Conservation (phyloP, 495 filamentous ascomycete species). For the Elasticomyces elasticus region DNA sequence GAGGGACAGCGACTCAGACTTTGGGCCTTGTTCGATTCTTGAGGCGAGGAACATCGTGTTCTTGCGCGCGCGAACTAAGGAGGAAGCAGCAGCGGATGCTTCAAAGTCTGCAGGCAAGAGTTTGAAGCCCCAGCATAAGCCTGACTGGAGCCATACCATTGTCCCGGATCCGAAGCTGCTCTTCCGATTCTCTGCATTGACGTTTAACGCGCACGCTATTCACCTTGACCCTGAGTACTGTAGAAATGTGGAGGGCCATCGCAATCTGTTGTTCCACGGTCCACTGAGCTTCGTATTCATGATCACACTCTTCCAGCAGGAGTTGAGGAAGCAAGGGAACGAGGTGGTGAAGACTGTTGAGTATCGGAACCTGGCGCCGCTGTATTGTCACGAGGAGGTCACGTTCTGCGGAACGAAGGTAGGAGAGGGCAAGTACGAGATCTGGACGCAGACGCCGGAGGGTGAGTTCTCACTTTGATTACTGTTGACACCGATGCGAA, state of each 20-base stretch:
- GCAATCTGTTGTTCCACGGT: conserved; percentile 70
- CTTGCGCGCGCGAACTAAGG: conserved; percentile 38
- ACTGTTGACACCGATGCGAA: background rate
- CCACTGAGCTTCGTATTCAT: conserved; percentile 71
- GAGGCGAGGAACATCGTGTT: conserved; percentile 54
- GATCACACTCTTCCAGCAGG: conserved; percentile 48
- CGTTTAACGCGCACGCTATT: conserved; percentile 77
- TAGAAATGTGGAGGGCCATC: conserved; percentile 60
- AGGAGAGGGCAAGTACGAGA: conserved; percentile 17
- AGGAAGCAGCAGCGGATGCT: conserved; percentile 21
- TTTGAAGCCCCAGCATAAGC: conserved; percentile 27
- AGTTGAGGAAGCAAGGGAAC: conserved; percentile 32
- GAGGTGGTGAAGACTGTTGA: conserved; percentile 45
- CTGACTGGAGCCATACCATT: conserved; percentile 53
- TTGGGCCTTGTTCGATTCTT: conserved; percentile 35
- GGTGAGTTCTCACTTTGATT: background rate
- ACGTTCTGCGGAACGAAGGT: conserved; percentile 29
- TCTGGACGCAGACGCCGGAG: conserved; percentile 20
- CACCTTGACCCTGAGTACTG: conserved; percentile 70
- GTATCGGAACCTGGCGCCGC: conserved; percentile 73
- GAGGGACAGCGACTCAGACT: conserved; percentile 33
- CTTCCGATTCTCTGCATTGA: conserved; percentile 77
- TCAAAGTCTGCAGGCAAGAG: conserved; percentile 11
- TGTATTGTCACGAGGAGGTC: conserved; percentile 57
- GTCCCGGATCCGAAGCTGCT: conserved; percentile 55